These are phyloP conservation scores for Leccinellum luteum DNA, from an alignment of 768 basidiomycete species.

Conservation along the genomic window DNA sequence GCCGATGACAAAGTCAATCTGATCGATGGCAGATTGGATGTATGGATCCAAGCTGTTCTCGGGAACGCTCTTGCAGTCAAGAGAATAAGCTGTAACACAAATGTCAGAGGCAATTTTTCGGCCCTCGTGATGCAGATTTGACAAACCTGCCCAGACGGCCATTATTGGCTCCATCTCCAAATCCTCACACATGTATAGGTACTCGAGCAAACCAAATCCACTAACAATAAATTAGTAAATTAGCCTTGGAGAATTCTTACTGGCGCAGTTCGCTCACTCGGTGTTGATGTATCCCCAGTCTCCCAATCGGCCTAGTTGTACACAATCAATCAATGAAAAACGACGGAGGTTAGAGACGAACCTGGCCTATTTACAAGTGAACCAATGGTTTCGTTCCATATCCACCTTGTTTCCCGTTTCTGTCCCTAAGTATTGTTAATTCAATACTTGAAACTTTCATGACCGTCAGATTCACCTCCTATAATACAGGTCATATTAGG, in stretches of 20 bases:
- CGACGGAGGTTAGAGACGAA: not conserved
- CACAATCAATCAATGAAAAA: not conserved
- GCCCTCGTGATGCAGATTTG: constrained; percentile 3
- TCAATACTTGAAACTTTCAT: constrained; percentile 1
- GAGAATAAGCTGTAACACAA: constrained; percentile 43
- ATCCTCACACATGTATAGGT: constrained; percentile 56
- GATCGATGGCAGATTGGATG: constrained; percentile 55
- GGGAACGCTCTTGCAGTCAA: constrained; percentile 44
- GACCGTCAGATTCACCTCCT: constrained; percentile 37
- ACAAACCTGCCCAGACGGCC: constrained; percentile 56
- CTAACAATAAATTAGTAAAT: constrained; percentile 26
- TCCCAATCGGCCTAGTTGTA: constrained; percentile 45
- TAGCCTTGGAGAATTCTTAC: not conserved
- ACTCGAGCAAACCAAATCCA: constrained; percentile 57
- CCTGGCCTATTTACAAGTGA: constrained; percentile 51
- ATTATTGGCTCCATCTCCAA: constrained; percentile 56
- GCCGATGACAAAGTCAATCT: constrained; percentile 67
- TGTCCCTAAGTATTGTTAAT: constrained; percentile 41
- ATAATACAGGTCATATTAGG: constrained; percentile 18
- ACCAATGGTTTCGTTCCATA: constrained; percentile 64
- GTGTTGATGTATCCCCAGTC: constrained; percentile 64
- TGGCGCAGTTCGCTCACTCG: constrained; percentile 38
- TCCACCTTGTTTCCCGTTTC: constrained; percentile 52
- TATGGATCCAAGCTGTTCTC: constrained; percentile 45
- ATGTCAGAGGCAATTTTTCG: not conserved